A percentile compares a stretch with the other conserved stretches of the same genome.
Evolutionary conservation across 768 basidiomycete genomes (phyloP).

Genomic region (Udeniomyces megalosporus): DNA sequence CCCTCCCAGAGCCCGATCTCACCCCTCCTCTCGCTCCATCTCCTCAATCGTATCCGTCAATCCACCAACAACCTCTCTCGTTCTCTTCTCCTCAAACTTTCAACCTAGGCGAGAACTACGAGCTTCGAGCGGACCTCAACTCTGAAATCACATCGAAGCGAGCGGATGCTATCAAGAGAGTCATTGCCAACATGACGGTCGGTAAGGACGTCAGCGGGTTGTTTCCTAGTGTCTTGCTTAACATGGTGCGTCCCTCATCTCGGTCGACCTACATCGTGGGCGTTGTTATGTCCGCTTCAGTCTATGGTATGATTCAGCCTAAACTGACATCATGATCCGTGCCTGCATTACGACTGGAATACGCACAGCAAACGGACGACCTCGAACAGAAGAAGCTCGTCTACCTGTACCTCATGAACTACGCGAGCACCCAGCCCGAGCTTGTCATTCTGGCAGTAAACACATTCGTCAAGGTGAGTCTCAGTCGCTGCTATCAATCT

Average conservation of each 20-base stretch:
- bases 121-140: slow-evolving; percentile 91
- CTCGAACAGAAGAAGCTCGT: slow-evolving; percentile 99
- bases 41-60: too few relatives aligned
- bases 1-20: too few relatives aligned
- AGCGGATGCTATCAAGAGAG: slow-evolving; percentile 95
- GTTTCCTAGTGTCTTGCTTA: slow-evolving; percentile 96
- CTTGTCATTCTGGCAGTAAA: slow-evolving; percentile 98
- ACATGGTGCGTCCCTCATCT: slow-evolving; percentile 44
- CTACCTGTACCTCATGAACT: slow-evolving; percentile 35
- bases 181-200: slow-evolving; percentile 97
- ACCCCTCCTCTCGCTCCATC: too few relatives aligned
- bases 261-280: too few relatives aligned
- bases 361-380: slow-evolving; percentile 73
- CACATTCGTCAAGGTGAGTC: slow-evolving; percentile 64
- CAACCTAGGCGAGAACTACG: slow-evolving; percentile 70
- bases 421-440: slow-evolving; percentile 90
- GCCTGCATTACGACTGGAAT: too few relatives aligned
- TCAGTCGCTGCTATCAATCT: too few relatives aligned
- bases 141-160: slow-evolving; percentile 87
- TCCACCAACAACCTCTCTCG: not conserved
- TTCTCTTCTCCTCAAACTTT: not conserved
- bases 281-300: too few relatives aligned
- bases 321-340: too few relatives aligned
- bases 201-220: slow-evolving; percentile 94
- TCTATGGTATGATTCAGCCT: too few relatives aligned